phyloP scores from a whole-genome alignment of 768 basidiomycete species.

The Artomyces pyxidatus region DNA sequence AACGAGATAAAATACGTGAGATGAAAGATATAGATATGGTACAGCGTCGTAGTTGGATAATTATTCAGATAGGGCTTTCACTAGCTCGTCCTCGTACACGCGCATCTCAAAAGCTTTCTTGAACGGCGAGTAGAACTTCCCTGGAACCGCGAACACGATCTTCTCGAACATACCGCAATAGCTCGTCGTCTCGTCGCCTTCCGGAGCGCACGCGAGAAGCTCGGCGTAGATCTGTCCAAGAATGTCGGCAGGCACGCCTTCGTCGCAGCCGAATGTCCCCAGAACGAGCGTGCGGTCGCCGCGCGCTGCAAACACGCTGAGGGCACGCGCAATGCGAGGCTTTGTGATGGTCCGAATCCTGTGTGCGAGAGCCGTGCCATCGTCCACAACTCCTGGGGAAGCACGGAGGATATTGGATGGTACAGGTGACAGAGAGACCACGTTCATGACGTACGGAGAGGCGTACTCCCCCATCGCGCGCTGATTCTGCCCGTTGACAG shows the following conservation, averaged over 20 bases:
- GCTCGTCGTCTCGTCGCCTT: constrained; percentile 1
- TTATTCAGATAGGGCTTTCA: not conserved
- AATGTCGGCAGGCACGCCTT: constrained; percentile 4
- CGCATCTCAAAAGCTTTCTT: constrained; percentile 11
- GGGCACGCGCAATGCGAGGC: constrained; percentile 2
- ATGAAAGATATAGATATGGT: not conserved
- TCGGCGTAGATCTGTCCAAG: constrained; percentile 14
- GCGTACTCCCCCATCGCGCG: constrained; percentile 14
- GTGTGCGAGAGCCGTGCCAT: not conserved
- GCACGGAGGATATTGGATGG: not conserved
- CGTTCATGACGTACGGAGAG: constrained; percentile 14
- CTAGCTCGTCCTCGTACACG: constrained; percentile 10
- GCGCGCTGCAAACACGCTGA: constrained; percentile 7
- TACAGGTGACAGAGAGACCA: constrained; percentile 7
- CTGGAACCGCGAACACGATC: constrained; percentile 11
- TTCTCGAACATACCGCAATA: constrained; percentile 11
- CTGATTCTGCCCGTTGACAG: constrained; percentile 12
- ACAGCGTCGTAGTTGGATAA: not conserved
- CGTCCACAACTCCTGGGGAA: not conserved
- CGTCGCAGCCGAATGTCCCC: constrained; percentile 9
- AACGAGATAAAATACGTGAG: too few species aligned
- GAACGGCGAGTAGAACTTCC: constrained; percentile 5
- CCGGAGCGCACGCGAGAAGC: constrained; percentile 8
- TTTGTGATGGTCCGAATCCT: constrained; percentile 8
- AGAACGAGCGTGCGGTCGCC: constrained; percentile 12